Percentiles rank a stretch among this genome's conserved stretches.
phyloP scores from a whole-genome alignment of 2,329 filamentous ascomycete species.

The Berkeleyomyces rouxiae region DNA sequence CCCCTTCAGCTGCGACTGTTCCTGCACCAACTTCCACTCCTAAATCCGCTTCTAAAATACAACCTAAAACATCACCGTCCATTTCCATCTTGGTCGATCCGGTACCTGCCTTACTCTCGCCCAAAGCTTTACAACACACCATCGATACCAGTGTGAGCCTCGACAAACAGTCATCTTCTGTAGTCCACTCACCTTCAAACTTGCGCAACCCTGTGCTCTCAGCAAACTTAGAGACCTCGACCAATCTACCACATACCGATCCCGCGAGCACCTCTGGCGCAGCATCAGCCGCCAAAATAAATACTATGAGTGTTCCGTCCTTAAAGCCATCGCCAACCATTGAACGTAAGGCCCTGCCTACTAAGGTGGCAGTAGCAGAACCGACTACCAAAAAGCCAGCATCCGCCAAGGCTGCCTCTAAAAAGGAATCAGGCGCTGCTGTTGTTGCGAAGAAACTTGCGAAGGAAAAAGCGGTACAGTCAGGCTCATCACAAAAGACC shows the following conservation, averaged over 20 bases:
- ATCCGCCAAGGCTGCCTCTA: constrained; percentile 27
- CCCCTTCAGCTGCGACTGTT: constrained; percentile 35
- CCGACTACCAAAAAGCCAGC: constrained; percentile 8
- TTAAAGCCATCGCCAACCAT: constrained; percentile 11
- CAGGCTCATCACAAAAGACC: constrained; percentile 33
- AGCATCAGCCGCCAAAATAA: not conserved
- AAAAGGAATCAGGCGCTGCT: constrained; percentile 29
- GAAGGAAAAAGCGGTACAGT: constrained; percentile 22
- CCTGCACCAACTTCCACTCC: constrained; percentile 32
- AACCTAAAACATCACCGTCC: constrained; percentile 77
- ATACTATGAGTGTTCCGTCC: constrained; percentile 9
- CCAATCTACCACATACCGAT: constrained; percentile 10
- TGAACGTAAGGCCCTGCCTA: constrained; percentile 11
- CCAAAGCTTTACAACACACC: constrained; percentile 10
- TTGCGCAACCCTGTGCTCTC: constrained; percentile 17
- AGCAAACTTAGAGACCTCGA: constrained; percentile 20
- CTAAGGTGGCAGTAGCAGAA: constrained; percentile 3
- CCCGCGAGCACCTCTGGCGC: not conserved
- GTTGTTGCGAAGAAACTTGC: constrained; percentile 11
- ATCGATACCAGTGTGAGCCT: not conserved
- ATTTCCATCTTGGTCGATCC: constrained; percentile 80
- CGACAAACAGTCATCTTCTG: not conserved
- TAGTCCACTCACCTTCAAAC: not conserved
- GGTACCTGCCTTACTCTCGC: constrained; percentile 26
- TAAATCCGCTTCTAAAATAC: constrained; percentile 27